Conservation (phyloP, 352 stramenopile species). For the Globisporangium irregulare region DNA sequence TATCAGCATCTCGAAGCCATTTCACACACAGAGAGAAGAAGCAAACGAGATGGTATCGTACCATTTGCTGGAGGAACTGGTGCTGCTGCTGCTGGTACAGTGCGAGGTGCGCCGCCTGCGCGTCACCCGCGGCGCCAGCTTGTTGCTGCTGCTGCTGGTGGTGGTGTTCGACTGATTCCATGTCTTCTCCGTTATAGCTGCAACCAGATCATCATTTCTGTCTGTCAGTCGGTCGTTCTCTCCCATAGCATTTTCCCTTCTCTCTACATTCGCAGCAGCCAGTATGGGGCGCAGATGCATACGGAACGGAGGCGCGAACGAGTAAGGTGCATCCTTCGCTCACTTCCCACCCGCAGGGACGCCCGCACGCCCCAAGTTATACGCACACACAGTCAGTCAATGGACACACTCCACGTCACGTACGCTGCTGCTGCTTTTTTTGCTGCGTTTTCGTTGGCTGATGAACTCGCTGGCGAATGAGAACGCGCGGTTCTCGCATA, state of each 20-base stretch:
- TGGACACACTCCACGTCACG: neutral
- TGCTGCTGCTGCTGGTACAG: slow-evolving; percentile 78
- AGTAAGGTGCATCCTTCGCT: neutral
- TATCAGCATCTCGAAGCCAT: neutral
- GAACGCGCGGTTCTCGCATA: slow-evolving; percentile 8
- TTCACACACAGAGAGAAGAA: neutral
- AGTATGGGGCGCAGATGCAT: neutral
- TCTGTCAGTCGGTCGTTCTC: neutral
- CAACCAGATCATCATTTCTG: neutral
- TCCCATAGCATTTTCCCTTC: neutral
- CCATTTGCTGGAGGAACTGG: slow-evolving; percentile 80
- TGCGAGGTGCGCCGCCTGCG: slow-evolving; percentile 50
- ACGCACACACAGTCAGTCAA: neutral
- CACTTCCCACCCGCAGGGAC: neutral
- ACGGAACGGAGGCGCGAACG: too few relatives aligned
- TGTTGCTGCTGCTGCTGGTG: slow-evolving; percentile 16
- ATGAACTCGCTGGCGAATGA: slow-evolving; percentile 38
- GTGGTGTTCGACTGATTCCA: neutral
- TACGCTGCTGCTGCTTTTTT: neutral
- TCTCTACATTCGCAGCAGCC: neutral
- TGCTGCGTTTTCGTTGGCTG: slow-evolving; percentile 36
- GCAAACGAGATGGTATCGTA: slow-evolving; percentile 18
- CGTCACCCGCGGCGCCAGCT: slow-evolving; percentile 22
- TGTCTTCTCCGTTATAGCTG: neutral
- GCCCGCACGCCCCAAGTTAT: neutral